These are phyloP conservation scores for Crataegus laevigata DNA, from an alignment of 306 rosid species.

Conservation along the genomic window DNA sequence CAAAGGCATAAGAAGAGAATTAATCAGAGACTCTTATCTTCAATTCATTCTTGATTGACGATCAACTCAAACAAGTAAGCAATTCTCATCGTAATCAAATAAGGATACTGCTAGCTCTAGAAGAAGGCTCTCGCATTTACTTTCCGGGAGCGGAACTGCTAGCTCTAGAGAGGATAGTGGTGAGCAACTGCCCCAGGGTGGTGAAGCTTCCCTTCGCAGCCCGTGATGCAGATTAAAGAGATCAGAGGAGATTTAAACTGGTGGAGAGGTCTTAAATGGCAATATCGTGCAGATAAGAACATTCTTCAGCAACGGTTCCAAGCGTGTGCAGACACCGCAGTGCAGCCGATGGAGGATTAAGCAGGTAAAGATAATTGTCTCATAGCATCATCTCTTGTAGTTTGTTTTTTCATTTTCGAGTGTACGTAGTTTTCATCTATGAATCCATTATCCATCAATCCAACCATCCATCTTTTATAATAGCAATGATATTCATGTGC, in stretches of 20 bases:
- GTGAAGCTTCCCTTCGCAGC: neutral
- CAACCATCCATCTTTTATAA: neutral
- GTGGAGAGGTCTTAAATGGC: conserved; percentile 5
- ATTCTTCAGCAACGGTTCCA: conserved; percentile 6
- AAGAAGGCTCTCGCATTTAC: too few species aligned
- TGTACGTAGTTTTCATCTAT: neutral
- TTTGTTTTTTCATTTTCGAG: neutral
- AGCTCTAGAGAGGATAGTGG: neutral
- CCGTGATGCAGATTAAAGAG: neutral
- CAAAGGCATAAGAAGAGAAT: too few species aligned
- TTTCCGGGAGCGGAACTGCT: neutral
- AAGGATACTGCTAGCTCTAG: too few species aligned
- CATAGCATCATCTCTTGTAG: too few species aligned
- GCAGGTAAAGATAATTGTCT: neutral
- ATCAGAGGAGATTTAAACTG: conserved; percentile 11
- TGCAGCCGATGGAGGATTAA: neutral
- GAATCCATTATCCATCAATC: too few species aligned
- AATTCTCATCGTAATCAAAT: too few species aligned
- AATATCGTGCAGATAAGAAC: neutral
- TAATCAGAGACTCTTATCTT: too few species aligned
- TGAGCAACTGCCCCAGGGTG: conserved; percentile 3
- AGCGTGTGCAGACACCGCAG: neutral
- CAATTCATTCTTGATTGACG: too few species aligned
- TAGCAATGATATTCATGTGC: neutral
- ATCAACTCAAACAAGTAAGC: too few species aligned